A percentile compares a stretch with the other conserved stretches of the same genome.
Evolutionary conservation across 2,329 filamentous ascomycete genomes (phyloP).

Genomic region (Nothophoma quercina): DNA sequence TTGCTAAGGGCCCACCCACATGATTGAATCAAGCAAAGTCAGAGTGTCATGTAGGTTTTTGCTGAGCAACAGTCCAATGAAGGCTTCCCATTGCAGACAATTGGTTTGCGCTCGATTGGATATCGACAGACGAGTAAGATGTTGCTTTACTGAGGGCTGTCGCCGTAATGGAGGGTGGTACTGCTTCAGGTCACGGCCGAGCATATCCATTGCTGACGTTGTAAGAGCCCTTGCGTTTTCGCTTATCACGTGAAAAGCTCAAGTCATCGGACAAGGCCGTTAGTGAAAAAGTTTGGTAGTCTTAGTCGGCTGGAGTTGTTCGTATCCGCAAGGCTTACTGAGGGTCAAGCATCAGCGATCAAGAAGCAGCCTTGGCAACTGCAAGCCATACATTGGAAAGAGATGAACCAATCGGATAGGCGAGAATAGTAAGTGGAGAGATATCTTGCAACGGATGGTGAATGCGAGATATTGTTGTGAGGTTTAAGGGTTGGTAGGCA

Average conservation of each 20-base stretch:
- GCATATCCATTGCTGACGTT: not conserved
- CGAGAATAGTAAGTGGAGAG: not conserved
- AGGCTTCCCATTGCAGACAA: no score
- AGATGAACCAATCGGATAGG: slow-evolving; percentile 3
- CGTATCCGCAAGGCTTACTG: slow-evolving; percentile 6
- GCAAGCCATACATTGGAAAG: slow-evolving; percentile 16
- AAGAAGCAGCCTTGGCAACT: slow-evolving; percentile 11
- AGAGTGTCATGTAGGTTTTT: no score
- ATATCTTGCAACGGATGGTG: not conserved
- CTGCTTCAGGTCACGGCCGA: not conserved
- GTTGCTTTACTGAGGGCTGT: no score
- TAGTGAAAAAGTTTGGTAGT: not conserved
- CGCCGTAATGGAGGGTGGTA: no score
- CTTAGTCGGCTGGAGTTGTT: not conserved
- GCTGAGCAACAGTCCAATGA: no score
- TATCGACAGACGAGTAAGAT: not conserved
- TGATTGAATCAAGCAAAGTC: no score
- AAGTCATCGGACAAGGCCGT: not conserved
- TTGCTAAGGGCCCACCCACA: not conserved
- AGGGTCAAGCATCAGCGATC: slow-evolving; percentile 9
- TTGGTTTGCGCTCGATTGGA: no score
- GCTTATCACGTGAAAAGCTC: not conserved
- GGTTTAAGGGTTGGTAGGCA: not conserved
- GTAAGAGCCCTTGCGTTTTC: not conserved
- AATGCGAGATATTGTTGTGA: not conserved